Evolutionary conservation across 1,284 basidiomycete species (phyloP).

Genomic region (Exobasidium cylindrosporum): DNA sequence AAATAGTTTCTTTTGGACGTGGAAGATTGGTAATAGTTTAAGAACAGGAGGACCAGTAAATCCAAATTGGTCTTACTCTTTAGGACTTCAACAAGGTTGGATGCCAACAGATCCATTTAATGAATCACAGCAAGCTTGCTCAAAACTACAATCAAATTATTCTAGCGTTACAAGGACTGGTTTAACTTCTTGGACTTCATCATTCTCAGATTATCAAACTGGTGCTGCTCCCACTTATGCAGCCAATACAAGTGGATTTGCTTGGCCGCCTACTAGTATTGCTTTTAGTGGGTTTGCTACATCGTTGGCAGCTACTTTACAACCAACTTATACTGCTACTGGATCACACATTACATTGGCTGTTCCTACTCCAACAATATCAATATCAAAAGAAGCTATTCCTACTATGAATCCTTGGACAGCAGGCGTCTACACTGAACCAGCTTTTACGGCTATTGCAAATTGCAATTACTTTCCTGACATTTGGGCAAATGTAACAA

Average conservation of each 20-base stretch:
- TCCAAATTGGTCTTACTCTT: slow-evolving; percentile 27
- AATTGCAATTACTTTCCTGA: slow-evolving; percentile 34
- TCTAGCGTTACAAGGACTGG: slow-evolving; percentile 15
- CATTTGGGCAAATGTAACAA: slow-evolving; percentile 1
- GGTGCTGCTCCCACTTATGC: slow-evolving; percentile 27
- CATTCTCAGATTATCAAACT: slow-evolving; percentile 33
- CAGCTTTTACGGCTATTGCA: slow-evolving; percentile 27
- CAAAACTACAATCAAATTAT: slow-evolving; percentile 14
- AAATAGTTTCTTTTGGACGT: slow-evolving; percentile 45
- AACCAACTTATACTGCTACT: slow-evolving; percentile 35
- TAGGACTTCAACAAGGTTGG: slow-evolving; percentile 30
- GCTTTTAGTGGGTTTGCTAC: slow-evolving; percentile 15
- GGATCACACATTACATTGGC: slow-evolving; percentile 21
- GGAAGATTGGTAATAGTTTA: slow-evolving; percentile 28
- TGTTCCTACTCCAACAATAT: slow-evolving; percentile 24
- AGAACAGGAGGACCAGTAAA: slow-evolving; percentile 31
- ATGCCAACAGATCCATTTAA: slow-evolving; percentile 19
- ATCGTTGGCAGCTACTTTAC: slow-evolving; percentile 18
- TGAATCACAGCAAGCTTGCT: slow-evolving; percentile 24
- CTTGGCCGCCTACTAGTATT: slow-evolving; percentile 34
- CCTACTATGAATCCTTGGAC: slow-evolving; percentile 29
- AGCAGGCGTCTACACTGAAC: slow-evolving; percentile 18
- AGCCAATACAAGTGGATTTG: slow-evolving; percentile 19
- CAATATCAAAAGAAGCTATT: slow-evolving; percentile 18
- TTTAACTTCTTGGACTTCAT: slow-evolving; percentile 26